Base-by-base conservation (phyloP, 2,329 filamentous ascomycete species). In the Colletotrichum graminicola region DNA sequence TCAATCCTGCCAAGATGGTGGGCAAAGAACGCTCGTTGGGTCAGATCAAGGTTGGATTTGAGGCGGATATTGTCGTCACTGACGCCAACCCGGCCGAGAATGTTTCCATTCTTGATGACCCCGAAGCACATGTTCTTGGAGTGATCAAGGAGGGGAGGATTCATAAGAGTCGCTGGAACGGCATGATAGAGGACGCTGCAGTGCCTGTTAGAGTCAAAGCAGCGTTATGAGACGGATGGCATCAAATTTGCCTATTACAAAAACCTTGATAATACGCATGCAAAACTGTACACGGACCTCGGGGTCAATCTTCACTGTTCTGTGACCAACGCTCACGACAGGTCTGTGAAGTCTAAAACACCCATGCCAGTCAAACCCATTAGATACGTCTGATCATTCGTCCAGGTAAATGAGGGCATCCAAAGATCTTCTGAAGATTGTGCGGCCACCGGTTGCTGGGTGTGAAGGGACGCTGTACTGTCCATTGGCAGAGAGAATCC, bases 61-160 rank as follows among this genome's bases (percentile, higher is more conserved):
- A 80, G 5, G 88, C 88, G 0, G 88, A 90, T 76, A 56, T 90
- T 34, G 73, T 90, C 49, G 79, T 90, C 3, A 75, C 89, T 47
- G 83, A 84, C 36, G 74, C 75, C 51, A 89, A 89, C 74, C 88
- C 88, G 2, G 77, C 90, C 55, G 83, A 88, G 29, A 83, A 90
- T 74, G 83, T 90, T 34, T 80, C 81, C 0, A 79, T 89, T 5
- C 76, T 90, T 29, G 86, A 86, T 72, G 75, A 80, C 43, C 83
- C 83, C 2, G 83, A 88, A 61, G 14, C 52, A 5, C 79, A 84
- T 68, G 73, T 89, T 7, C 73, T 87, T 43, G 84, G 81, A 2
- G 86, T 89, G 1, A 80, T 90, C 60, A 89, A 89, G 75, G 87
- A 87, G 54, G 88, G 88, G 0, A 79, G 84, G 18, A 80, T 89